phyloP scores from a whole-genome alignment of 176 grass and related monocot genomes.

The Triticum dicoccoides region DNA sequence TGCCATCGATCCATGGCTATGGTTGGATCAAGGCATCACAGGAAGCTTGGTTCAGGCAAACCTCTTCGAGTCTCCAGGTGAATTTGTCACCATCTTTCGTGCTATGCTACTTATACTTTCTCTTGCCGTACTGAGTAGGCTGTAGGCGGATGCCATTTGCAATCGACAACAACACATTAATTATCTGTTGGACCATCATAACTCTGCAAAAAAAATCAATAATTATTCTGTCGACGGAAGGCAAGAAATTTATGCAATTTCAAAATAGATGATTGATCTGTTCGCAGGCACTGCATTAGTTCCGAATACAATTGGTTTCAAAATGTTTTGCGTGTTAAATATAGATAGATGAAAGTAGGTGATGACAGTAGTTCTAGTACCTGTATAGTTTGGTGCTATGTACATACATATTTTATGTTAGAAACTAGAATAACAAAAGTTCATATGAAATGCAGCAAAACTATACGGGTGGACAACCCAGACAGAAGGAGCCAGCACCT shows the following conservation, averaged over 20 bases:
- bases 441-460: slow-evolving; percentile 49
- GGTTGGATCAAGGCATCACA: slow-evolving; percentile 97
- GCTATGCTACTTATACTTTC: too few relatives aligned
- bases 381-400: neutral
- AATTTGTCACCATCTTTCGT: neutral
- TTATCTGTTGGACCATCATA: too few relatives aligned
- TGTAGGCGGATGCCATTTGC: too few relatives aligned
- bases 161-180: too few relatives aligned
- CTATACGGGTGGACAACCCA: slow-evolving; percentile 40
- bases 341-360: neutral
- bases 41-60: slow-evolving; percentile 85
- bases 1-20: slow-evolving; percentile 55
- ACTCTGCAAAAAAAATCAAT: neutral
- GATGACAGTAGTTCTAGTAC: neutral
- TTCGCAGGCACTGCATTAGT: neutral
- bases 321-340: neutral
- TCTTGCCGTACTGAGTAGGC: too few relatives aligned
- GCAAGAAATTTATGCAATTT: neutral
- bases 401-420: slow-evolving; percentile 12
- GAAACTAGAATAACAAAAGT: neutral
- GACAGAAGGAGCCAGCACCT: slow-evolving; percentile 68
- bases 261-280: neutral
- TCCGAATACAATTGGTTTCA: neutral
- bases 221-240: neutral
- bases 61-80: slow-evolving; percentile 73